Percentiles rank a stretch among this genome's conserved stretches.
These are phyloP conservation scores for Wickerhamiella azyma DNA, from an alignment of 805 yeast genomes.

Conservation along the genomic window DNA sequence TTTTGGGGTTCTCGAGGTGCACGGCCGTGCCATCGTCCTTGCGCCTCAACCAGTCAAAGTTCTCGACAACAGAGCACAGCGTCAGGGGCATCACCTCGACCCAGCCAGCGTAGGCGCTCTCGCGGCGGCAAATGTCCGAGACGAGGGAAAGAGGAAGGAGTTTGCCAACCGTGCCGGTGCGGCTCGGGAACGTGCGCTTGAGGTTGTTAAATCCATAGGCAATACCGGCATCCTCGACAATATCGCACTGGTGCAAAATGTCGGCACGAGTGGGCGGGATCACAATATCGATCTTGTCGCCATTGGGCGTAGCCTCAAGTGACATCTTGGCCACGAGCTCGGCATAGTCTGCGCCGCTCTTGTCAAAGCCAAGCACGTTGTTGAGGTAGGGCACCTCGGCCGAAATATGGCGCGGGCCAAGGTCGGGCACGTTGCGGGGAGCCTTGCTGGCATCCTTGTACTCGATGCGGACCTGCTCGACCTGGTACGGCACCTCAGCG, in stretches of 20 bases:
- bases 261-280: slow-evolving; percentile 95
- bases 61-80: slow-evolving; percentile 91
- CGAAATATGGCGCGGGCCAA: slow-evolving; percentile 49
- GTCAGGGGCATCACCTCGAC: slow-evolving; percentile 91
- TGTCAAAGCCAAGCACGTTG: slow-evolving; percentile 77
- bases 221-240: slow-evolving; percentile 97
- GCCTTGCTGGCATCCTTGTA: slow-evolving; percentile 62
- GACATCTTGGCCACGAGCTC: slow-evolving; percentile 69
- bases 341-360: slow-evolving; percentile 53
- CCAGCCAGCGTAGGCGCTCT: slow-evolving; percentile 93
- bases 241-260: slow-evolving; percentile 90
- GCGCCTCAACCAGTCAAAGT: slow-evolving; percentile 70
- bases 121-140: slow-evolving; percentile 77
- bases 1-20: slow-evolving; percentile 89
- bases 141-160: slow-evolving; percentile 86
- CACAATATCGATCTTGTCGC: slow-evolving; percentile 41
- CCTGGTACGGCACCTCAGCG: slow-evolving; percentile 63
- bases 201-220: slow-evolving; percentile 90
- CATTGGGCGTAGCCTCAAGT: slow-evolving; percentile 44
- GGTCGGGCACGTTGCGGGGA: slow-evolving; percentile 61
- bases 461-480: slow-evolving; percentile 80
- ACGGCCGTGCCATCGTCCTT: slow-evolving; percentile 63
- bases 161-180: slow-evolving; percentile 63
- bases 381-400: slow-evolving; percentile 80
- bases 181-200: slow-evolving; percentile 64